Conservation (phyloP, 2,329 filamentous ascomycete genomes). For the Nigrospora sphaerica region DNA sequence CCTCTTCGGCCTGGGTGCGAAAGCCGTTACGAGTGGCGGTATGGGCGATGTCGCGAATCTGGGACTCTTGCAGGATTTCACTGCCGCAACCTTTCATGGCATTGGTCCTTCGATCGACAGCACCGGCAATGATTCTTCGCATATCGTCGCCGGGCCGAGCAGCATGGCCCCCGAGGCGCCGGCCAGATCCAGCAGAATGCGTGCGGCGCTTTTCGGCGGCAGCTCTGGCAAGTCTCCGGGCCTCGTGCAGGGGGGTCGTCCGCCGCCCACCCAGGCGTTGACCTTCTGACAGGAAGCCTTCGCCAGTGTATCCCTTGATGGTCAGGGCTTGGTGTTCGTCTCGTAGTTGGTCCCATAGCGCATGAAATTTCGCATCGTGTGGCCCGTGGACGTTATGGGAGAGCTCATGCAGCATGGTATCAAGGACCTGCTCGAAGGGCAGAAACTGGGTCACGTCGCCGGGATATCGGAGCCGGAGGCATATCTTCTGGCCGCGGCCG, state of each 20-base stretch:
- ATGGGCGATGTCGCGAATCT: conserved; percentile 58
- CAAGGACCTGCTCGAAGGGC: conserved; percentile 70
- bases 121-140: conserved; percentile 63
- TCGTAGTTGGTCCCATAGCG: conserved; percentile 81
- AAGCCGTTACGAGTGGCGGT: conserved; percentile 66
- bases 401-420: conserved; percentile 92
- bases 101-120: conserved; percentile 60
- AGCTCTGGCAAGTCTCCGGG: conserved; percentile 63
- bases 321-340: conserved; percentile 74
- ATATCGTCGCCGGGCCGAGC: conserved; percentile 56
- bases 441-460: conserved; percentile 71
- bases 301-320: conserved; percentile 81
- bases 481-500: conserved; percentile 70
- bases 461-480: conserved; percentile 72
- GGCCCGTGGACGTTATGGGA: conserved; percentile 81
- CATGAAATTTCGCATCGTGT: conserved; percentile 77
- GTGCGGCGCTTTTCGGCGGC: conserved; percentile 65
- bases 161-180: conserved; percentile 60
- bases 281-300: conserved; percentile 76
- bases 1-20: conserved; percentile 76
- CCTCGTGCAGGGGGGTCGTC: conserved; percentile 63
- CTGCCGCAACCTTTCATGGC: conserved; percentile 70
- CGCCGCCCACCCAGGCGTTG: conserved; percentile 60
- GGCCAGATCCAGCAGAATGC: conserved; percentile 56
- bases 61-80: conserved; percentile 56